Percentiles rank a stretch among this genome's conserved stretches.
Evolutionary conservation across 257 asterid genomes (phyloP).

Genomic region (Cinchona pubescens): DNA sequence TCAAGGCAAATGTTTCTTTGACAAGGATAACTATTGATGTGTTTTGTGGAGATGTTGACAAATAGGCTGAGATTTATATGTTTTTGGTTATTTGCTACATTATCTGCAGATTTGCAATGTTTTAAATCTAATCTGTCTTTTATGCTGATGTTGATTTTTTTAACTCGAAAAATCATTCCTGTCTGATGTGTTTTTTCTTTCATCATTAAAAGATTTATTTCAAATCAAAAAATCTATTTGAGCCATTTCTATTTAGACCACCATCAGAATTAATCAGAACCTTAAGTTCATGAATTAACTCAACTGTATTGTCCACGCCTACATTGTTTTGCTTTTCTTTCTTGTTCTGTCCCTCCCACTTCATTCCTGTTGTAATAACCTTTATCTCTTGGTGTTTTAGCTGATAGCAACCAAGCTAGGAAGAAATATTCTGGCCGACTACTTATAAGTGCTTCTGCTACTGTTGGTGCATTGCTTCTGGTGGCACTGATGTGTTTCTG

Average conservation of each 20-base stretch:
- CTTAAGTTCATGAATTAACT: not conserved
- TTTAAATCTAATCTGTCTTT: too few species aligned
- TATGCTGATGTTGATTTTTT: not conserved
- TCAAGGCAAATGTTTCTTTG: not conserved
- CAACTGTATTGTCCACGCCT: not conserved
- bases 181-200: not conserved
- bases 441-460: slow-evolving; percentile 85
- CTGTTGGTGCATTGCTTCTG: slow-evolving; percentile 86
- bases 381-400: slow-evolving; percentile 36
- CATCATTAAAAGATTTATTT: not conserved
- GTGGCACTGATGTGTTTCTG: slow-evolving; percentile 96
- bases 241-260: not conserved
- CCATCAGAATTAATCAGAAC: not conserved
- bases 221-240: too few species aligned
- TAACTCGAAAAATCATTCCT: not conserved
- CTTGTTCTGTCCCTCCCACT: slow-evolving; percentile 1
- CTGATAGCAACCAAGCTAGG: slow-evolving; percentile 53
- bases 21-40: not conserved
- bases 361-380: slow-evolving; percentile 10
- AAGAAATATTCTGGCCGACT: slow-evolving; percentile 75
- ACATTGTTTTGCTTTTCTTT: not conserved
- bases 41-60: not conserved
- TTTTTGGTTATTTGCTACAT: not conserved
- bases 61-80: not conserved
- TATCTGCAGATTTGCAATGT: not conserved